Evolutionary conservation across 2,329 filamentous ascomycete species (phyloP).

Genomic region (Fusarium agapanthi): DNA sequence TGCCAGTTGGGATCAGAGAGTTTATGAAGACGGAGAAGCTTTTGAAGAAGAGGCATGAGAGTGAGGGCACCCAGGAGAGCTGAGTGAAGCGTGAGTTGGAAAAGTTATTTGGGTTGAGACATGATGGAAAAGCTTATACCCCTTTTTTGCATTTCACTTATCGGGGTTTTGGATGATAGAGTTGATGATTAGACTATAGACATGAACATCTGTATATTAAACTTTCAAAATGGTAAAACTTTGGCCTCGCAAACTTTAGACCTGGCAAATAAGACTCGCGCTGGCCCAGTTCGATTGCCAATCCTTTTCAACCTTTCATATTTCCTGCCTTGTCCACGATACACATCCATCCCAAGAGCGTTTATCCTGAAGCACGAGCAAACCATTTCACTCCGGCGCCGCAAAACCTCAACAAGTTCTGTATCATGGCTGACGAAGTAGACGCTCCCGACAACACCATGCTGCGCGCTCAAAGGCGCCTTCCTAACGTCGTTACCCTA

Average conservation of each 20-base stretch:
- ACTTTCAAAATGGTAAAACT: neutral
- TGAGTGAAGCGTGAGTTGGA: slow-evolving; percentile 22
- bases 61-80: slow-evolving; percentile 61
- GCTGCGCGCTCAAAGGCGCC: too few species aligned
- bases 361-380: neutral
- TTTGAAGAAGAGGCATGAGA: slow-evolving; percentile 77
- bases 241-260: neutral
- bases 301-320: neutral
- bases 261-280: neutral
- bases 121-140: slow-evolving; percentile 30
- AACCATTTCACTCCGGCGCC: neutral
- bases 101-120: neutral
- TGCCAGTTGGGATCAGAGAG: slow-evolving; percentile 92
- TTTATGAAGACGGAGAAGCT: slow-evolving; percentile 98
- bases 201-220: neutral
- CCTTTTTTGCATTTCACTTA: slow-evolving; percentile 9
- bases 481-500: neutral
- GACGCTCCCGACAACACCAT: neutral
- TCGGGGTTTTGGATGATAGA: slow-evolving; percentile 26
- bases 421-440: neutral
- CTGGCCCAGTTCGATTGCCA: too few species aligned
- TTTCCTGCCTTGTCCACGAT: neutral
- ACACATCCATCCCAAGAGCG: neutral
- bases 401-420: too few species aligned
- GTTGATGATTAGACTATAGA: slow-evolving; percentile 34